Conservation (phyloP, 768 basidiomycete genomes). For the Mrakia frigida region DNA sequence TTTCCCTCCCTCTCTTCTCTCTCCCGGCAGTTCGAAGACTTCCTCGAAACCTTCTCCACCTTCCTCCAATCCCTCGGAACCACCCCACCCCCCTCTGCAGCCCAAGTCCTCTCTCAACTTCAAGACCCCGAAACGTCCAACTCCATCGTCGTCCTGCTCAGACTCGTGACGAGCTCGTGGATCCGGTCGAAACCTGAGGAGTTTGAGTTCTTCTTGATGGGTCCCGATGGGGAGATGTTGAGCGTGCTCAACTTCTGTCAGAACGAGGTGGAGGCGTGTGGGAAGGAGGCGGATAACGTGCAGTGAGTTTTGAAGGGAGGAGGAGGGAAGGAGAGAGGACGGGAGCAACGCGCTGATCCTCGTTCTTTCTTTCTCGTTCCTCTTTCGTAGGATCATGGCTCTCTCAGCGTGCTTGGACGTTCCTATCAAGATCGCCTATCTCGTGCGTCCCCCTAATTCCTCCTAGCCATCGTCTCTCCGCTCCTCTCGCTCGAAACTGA, state of each 20-base stretch:
- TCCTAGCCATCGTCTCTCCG: neutral
- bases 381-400: neutral
- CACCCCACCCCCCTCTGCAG: conserved; percentile 24
- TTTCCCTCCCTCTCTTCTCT: neutral
- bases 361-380: too few species aligned
- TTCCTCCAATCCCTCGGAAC: conserved; percentile 48
- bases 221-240: conserved; percentile 64
- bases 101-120: conserved; percentile 37
- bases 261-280: conserved; percentile 67
- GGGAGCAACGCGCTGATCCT: neutral
- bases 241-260: conserved; percentile 65
- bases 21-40: conserved; percentile 50
- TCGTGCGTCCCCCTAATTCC: neutral
- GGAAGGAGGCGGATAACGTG: conserved; percentile 65
- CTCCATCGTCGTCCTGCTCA: conserved; percentile 57
- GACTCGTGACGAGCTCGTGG: conserved; percentile 76
- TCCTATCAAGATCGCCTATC: conserved; percentile 9
- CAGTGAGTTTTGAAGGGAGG: neutral
- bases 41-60: conserved; percentile 59
- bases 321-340: neutral
- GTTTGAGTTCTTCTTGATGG: conserved; percentile 67
- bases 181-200: conserved; percentile 60
- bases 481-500: neutral
- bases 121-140: conserved; percentile 43
- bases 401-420: conserved; percentile 1